A percentile compares a stretch with the other conserved stretches of the same genome.
Conservation (phyloP, 1,284 basidiomycete species). For the Trichosporon asahii region DNA sequence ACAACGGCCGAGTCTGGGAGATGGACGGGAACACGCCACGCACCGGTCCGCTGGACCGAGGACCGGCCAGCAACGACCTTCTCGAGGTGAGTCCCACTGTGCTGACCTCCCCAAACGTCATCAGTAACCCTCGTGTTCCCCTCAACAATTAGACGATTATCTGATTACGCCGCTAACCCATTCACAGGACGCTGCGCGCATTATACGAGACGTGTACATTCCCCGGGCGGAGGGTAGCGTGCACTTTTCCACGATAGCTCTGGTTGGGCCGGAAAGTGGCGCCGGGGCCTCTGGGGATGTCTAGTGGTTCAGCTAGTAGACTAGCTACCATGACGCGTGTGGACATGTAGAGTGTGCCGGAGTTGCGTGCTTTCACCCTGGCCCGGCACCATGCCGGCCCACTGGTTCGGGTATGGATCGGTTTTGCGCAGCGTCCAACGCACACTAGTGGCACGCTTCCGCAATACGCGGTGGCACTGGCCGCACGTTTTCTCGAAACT, state of each 20-base stretch:
- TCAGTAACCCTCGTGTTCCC: background rate
- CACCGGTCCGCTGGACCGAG: conserved; percentile 26
- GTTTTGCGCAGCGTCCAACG: background rate
- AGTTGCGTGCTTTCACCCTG: background rate
- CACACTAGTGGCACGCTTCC: background rate
- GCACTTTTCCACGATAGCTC: conserved; percentile 27
- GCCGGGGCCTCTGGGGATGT: background rate
- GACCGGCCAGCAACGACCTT: conserved; percentile 16
- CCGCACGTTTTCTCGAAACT: background rate
- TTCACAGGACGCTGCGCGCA: conserved; percentile 24
- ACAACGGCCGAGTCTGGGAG: conserved; percentile 23
- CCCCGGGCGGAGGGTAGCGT: conserved; percentile 22
- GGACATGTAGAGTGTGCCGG: background rate
- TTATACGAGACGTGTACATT: conserved; percentile 29
- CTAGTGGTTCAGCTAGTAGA: background rate
- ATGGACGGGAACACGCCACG: conserved; percentile 29
- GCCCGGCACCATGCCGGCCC: background rate
- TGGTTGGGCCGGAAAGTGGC: conserved; percentile 15
- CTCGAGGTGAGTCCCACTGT: conserved; percentile 16
- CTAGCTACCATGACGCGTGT: background rate
- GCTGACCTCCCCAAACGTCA: background rate
- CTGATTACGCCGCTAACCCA: background rate
- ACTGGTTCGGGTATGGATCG: background rate
- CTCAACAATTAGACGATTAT: background rate
- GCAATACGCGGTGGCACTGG: background rate